These are phyloP conservation scores for Podaxis pistillaris DNA, from an alignment of 768 basidiomycete species.

Conservation along the genomic window DNA sequence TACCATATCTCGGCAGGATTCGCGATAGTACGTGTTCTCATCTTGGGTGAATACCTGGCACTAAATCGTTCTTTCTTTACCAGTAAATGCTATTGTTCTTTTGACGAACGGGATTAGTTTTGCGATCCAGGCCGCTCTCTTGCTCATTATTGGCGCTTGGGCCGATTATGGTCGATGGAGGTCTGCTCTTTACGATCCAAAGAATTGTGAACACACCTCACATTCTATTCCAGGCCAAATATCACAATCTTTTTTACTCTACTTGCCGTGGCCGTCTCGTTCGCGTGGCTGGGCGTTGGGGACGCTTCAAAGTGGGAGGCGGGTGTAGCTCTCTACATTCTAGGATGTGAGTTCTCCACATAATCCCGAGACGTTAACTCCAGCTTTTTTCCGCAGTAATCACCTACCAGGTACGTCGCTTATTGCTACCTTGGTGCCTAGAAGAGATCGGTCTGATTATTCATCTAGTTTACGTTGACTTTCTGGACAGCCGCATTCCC, in stretches of 20 bases:
- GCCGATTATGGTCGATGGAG: conserved; percentile 84
- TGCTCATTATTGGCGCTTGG: conserved; percentile 72
- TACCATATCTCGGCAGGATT: conserved; percentile 60
- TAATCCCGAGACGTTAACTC: neutral
- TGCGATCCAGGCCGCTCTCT: conserved; percentile 66
- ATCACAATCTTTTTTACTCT: conserved; percentile 76
- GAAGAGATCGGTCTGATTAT: neutral
- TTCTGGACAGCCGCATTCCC: conserved; percentile 88
- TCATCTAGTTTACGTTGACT: conserved; percentile 57
- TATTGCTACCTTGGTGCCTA: neutral
- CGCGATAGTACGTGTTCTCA: conserved; percentile 51
- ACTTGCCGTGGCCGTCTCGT: conserved; percentile 63
- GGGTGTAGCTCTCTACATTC: conserved; percentile 59
- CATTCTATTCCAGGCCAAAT: conserved; percentile 50
- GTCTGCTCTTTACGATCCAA: conserved; percentile 26
- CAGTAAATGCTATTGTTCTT: conserved; percentile 77
- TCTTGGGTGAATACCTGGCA: neutral
- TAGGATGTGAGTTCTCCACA: conserved; percentile 48
- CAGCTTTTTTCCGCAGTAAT: conserved; percentile 45
- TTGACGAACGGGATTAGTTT: conserved; percentile 80
- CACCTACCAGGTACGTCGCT: conserved; percentile 55
- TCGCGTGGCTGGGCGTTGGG: conserved; percentile 77
- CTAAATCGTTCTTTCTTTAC: neutral
- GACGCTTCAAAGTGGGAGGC: conserved; percentile 62
- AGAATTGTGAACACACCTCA: neutral